Evolutionary conservation across 345 rosid species (phyloP).

Genomic region (Euphorbia peplus): DNA sequence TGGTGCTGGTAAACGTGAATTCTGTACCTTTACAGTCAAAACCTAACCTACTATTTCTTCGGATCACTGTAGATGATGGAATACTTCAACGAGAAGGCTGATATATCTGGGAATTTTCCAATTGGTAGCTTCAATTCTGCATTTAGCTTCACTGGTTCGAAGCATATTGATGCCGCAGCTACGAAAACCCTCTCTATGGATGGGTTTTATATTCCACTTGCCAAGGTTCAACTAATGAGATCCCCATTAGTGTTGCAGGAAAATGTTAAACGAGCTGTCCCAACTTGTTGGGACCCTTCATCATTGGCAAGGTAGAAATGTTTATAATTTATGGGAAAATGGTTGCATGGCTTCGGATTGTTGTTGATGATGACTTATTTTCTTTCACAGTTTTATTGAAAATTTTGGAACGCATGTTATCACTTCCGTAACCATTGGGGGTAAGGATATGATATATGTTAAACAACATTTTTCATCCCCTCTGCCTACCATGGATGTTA

Average conservation of each 20-base stretch:
- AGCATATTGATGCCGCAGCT: constrained; percentile 49
- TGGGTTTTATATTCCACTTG: constrained; percentile 59
- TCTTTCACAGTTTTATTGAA: constrained; percentile 61
- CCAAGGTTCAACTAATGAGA: constrained; percentile 48
- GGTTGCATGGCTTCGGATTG: background rate
- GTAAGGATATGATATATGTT: constrained; percentile 67
- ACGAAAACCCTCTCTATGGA: constrained; percentile 61
- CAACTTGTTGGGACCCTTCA: constrained; percentile 60
- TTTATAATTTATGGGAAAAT: constrained; percentile 10
- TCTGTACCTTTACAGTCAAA: background rate
- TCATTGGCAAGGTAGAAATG: constrained; percentile 54
- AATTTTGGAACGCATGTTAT: constrained; percentile 69
- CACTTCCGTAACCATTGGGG: constrained; percentile 68
- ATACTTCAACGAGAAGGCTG: constrained; percentile 50
- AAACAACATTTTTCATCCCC: constrained; percentile 71
- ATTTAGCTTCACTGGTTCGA: constrained; percentile 61
- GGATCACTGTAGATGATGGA: constrained; percentile 55
- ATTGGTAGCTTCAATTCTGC: constrained; percentile 66
- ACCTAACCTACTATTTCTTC: constrained; percentile 1
- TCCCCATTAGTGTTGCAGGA: constrained; percentile 42
- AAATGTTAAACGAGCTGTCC: constrained; percentile 48
- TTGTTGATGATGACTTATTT: constrained; percentile 17
- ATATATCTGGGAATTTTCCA: constrained; percentile 44
- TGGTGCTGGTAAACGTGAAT: background rate
- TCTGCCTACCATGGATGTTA: constrained; percentile 52